These are phyloP conservation scores for Penicillium daleae DNA, from an alignment of 495 filamentous ascomycete species.

Conservation along the genomic window DNA sequence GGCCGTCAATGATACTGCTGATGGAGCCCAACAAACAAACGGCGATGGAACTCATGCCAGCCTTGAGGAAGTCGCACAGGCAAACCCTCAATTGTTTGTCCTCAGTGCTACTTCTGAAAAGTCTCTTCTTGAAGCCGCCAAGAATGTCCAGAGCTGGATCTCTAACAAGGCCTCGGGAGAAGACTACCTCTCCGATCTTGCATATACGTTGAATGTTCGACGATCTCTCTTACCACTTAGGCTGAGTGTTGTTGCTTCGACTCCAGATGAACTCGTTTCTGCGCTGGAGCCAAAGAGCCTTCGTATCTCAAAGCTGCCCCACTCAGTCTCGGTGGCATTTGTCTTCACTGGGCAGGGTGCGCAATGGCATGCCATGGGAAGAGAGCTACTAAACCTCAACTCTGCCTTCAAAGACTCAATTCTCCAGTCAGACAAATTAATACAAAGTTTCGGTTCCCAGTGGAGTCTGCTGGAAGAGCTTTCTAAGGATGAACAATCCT, in stretches of 20 bases:
- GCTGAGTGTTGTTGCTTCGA: neutral
- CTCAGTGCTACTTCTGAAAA: constrained; percentile 7
- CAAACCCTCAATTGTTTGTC: constrained; percentile 2
- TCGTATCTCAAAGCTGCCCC: neutral
- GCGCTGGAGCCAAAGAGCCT: neutral
- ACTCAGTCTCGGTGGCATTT: neutral
- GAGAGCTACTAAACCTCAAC: constrained; percentile 3
- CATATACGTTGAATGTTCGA: neutral
- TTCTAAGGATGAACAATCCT: neutral
- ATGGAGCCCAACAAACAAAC: neutral
- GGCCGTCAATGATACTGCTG: neutral
- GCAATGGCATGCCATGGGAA: constrained; percentile 17
- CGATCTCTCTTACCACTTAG: constrained; percentile 1
- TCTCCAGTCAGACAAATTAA: neutral
- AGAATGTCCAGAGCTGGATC: constrained; percentile 6
- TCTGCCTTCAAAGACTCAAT: constrained; percentile 10
- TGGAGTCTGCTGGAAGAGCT: constrained; percentile 12
- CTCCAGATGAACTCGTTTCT: neutral
- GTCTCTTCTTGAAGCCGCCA: constrained; percentile 4
- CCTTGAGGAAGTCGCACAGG: neutral
- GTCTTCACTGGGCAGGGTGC: constrained; percentile 18
- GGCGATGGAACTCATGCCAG: neutral
- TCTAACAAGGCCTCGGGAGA: neutral
- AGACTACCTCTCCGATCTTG: constrained; percentile 2
- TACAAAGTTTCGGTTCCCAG: constrained; percentile 2